phyloP scores from a whole-genome alignment of 345 rosid genomes.

The Clausena lansium region DNA sequence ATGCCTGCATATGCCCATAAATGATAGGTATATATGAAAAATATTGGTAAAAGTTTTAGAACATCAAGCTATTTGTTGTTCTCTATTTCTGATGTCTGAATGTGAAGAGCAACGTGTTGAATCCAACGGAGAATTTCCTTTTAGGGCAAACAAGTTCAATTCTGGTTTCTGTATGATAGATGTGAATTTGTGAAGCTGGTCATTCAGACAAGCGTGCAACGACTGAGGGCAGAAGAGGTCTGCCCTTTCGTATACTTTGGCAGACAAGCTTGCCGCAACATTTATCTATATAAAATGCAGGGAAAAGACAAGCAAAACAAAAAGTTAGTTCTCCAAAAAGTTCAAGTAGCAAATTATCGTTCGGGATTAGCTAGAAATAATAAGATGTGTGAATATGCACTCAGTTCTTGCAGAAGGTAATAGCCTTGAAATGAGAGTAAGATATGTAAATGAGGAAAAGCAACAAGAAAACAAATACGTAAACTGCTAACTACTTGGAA shows the following conservation, averaged over 20 bases:
- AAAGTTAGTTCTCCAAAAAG: background rate
- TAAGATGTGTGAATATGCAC: background rate
- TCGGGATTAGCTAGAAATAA: background rate
- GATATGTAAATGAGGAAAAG: background rate
- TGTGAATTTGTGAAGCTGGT: slow-evolving; percentile 23
- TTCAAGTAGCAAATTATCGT: background rate
- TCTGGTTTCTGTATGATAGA: slow-evolving; percentile 16
- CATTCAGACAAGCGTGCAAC: slow-evolving; percentile 22
- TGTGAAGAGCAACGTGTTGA: background rate
- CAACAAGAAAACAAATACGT: background rate
- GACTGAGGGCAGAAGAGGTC: slow-evolving; percentile 24
- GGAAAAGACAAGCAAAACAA: background rate
- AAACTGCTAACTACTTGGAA: background rate
- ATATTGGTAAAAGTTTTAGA: background rate
- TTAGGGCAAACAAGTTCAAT: background rate
- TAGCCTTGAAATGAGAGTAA: background rate
- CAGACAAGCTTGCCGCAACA: slow-evolving; percentile 23
- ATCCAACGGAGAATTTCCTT: background rate
- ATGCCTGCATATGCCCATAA: background rate
- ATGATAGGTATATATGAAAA: background rate
- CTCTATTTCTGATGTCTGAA: background rate
- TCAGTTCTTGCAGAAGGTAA: background rate
- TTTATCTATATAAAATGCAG: slow-evolving; percentile 25
- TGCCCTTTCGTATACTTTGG: slow-evolving; percentile 25
- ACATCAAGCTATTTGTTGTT: background rate